Evolutionary conservation across 345 rosid genomes (phyloP).

Genomic region (Murraya koenigii): DNA sequence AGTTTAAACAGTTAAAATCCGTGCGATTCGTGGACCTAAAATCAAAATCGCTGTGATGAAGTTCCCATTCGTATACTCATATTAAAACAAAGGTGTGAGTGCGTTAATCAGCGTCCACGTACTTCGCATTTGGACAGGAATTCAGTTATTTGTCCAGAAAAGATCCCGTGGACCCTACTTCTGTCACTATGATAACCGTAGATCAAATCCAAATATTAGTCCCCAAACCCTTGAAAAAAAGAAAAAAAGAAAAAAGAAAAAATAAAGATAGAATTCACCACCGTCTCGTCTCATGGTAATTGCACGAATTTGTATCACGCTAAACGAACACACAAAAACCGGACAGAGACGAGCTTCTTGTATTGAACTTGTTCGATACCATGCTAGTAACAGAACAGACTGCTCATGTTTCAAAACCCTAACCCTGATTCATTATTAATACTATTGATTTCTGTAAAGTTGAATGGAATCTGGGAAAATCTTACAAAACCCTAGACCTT

Average conservation of each 20-base stretch:
- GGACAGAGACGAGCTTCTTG: neutral
- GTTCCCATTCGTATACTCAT: neutral
- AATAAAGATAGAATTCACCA: too few species aligned
- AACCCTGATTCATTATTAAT: conserved; percentile 2
- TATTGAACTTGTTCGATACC: neutral
- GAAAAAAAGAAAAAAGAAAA: neutral
- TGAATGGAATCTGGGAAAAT: conserved; percentile 33
- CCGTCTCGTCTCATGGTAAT: neutral
- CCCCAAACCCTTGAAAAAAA: neutral
- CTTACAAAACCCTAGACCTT: conserved; percentile 37
- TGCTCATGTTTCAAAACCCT: conserved; percentile 7
- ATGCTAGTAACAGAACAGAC: neutral
- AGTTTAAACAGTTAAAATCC: neutral
- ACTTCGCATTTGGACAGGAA: neutral
- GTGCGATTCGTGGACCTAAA: neutral
- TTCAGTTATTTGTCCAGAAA: neutral
- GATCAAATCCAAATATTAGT: neutral
- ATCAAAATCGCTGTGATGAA: neutral
- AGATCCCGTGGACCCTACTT: conserved; percentile 1
- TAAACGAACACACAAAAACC: neutral
- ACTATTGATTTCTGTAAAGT: neutral
- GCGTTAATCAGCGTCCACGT: neutral
- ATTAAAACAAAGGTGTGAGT: neutral
- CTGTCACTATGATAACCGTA: neutral
- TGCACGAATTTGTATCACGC: neutral